Evolutionary conservation across 2,329 filamentous ascomycete species (phyloP), one percentile per base, ranked within the genome.

Genomic region (Stachybotrys chartarum): DNA sequence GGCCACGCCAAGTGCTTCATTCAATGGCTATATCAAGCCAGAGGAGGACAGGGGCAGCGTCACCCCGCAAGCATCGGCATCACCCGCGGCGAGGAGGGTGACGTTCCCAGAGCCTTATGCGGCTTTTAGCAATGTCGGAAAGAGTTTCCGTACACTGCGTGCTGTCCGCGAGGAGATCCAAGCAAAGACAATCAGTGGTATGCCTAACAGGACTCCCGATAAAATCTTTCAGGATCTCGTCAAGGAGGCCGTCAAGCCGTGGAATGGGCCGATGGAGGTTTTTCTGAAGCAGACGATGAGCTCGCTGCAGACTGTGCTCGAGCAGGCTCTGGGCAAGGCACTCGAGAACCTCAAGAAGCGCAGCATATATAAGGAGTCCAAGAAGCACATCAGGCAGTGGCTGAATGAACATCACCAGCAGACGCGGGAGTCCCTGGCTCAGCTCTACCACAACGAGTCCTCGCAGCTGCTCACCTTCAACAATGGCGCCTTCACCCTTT

Each of bases 141-240:
- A 72, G 3, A 64, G 70, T 0, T 75, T 76, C 5, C 71, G 77
- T 35, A 78, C 76, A 1, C 70, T 84, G 3, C 68, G 68, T 4
- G 70, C 78, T 44, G 81, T 89, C 1, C 76, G 79, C 0, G 68
- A 73, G 0, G 77, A 84, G 11, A 85, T 87, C 14, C 68, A 73
- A 17, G 69, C 74, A 5, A 81, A 81, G 12, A 80, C 78, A 30
- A 75, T 75, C 17, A 78, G 82, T 0, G 84, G 85, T 0, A 75
- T 85, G 60, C 83, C 83, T 0, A 78, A 80, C 7, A 75, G 84
- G 0, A 79, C 83, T 0, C 79, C 84, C 0, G 77, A 81, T 0
- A 79, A 82, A 44, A 83, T 87, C 0, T 83, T 85, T 24, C 78
- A 84, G 31, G 74, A 75, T 0, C 72, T 88, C 16, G 83, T 81